Conservation (phyloP, 768 basidiomycete genomes). For the Russula sp. region DNA sequence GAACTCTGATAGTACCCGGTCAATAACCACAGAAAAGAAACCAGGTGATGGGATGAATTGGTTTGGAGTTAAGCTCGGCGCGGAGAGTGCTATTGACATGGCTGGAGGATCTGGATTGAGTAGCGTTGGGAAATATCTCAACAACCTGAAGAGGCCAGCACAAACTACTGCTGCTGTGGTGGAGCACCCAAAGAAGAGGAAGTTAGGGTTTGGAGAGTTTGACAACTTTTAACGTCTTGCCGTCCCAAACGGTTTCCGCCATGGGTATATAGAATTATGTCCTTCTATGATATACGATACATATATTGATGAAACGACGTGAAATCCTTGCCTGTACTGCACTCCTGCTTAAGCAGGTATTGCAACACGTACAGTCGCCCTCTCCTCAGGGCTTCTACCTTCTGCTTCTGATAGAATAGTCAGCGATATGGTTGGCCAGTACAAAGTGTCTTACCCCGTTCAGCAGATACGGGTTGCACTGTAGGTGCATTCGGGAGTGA, state of each 20-base stretch:
- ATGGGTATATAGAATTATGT: slow-evolving; percentile 3
- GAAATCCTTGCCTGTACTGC: not conserved
- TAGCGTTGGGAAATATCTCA: slow-evolving; percentile 78
- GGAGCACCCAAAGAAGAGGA: slow-evolving; percentile 72
- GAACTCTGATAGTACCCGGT: slow-evolving; percentile 25
- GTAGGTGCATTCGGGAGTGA: slow-evolving; percentile 51
- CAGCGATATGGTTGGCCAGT: not conserved
- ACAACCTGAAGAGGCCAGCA: slow-evolving; percentile 32
- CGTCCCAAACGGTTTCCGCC: not conserved
- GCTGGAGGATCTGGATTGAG: slow-evolving; percentile 31
- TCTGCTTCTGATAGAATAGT: not conserved
- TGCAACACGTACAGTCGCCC: slow-evolving; percentile 25
- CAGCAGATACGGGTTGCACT: slow-evolving; percentile 32
- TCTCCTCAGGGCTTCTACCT: not conserved
- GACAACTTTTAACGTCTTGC: slow-evolving; percentile 54
- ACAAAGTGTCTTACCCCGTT: slow-evolving; percentile 29
- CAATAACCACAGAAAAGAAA: slow-evolving; percentile 38
- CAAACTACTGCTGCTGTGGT: slow-evolving; percentile 26
- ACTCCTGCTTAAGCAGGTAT: slow-evolving; percentile 24
- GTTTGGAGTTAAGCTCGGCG: slow-evolving; percentile 83
- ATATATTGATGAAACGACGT: slow-evolving; percentile 8
- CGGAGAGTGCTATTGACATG: slow-evolving; percentile 27
- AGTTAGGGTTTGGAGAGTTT: slow-evolving; percentile 87
- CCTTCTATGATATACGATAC: slow-evolving; percentile 21
- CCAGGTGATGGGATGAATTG: slow-evolving; percentile 70